Conservation (phyloP, 306 rosid species). For the Vachellia collinsii region DNA sequence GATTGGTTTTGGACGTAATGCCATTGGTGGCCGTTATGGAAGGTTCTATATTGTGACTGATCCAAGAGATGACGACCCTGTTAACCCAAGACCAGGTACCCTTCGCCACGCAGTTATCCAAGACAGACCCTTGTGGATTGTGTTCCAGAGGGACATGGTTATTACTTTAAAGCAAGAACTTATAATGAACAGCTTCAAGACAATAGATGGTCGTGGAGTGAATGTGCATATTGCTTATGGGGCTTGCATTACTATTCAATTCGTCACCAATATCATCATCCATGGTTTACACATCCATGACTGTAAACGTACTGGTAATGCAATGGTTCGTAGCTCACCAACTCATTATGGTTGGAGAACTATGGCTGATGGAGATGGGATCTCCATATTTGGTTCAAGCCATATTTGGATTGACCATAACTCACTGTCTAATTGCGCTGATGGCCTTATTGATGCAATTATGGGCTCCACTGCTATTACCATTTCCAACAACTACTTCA, state of each 20-base stretch:
- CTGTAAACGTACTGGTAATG: conserved; percentile 88
- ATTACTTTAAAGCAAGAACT: conserved; percentile 90
- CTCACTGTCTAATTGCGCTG: conserved; percentile 81
- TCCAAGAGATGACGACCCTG: conserved; percentile 69
- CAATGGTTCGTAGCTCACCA: conserved; percentile 96
- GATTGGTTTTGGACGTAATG: conserved; percentile 92
- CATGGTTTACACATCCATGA: conserved; percentile 88
- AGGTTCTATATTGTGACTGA: conserved; percentile 70
- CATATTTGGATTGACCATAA: conserved; percentile 96
- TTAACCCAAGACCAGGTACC: conserved; percentile 81
- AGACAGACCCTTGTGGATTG: conserved; percentile 88
- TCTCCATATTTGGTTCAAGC: conserved; percentile 85
- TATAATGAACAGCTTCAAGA: conserved; percentile 96
- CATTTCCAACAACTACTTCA: conserved; percentile 87
- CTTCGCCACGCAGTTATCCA: conserved; percentile 96
- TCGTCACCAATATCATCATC: conserved; percentile 78
- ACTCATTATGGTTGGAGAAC: conserved; percentile 95
- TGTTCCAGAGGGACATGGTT: conserved; percentile 96
- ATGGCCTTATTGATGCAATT: conserved; percentile 91
- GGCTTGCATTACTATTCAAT: conserved; percentile 88
- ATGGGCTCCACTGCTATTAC: conserved; percentile 97
- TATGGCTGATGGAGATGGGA: conserved; percentile 87
- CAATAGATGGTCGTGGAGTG: conserved; percentile 89
- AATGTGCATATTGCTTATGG: conserved; percentile 93
- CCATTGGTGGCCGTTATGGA: conserved; percentile 92